Conservation (phyloP, 257 asterid species). For the Cordia subcordata region DNA sequence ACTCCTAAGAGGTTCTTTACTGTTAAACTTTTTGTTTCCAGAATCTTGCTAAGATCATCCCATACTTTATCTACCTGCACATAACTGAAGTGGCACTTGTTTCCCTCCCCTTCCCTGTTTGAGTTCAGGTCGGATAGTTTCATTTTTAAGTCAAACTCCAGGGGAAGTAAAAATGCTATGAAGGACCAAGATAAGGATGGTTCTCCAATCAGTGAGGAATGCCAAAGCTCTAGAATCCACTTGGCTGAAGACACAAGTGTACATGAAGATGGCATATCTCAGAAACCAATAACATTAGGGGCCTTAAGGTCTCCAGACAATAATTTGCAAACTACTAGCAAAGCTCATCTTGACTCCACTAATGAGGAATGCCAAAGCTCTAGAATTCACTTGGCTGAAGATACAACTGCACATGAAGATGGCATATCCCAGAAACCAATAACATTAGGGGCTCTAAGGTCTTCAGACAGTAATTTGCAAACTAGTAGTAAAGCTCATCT, state of each 20-base stretch:
- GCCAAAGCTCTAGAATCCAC: slow-evolving; percentile 18
- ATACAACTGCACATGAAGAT: slow-evolving; percentile 22
- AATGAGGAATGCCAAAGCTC: slow-evolving; percentile 18
- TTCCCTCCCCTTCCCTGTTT: slow-evolving; percentile 10
- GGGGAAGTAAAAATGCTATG: slow-evolving; percentile 35
- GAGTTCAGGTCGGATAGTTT: slow-evolving; percentile 57
- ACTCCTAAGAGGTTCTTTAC: background rate
- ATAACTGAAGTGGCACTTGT: background rate
- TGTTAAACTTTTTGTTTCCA: slow-evolving; percentile 1
- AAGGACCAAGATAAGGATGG: slow-evolving; percentile 39
- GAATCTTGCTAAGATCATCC: slow-evolving; percentile 4
- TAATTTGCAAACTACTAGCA: no score
- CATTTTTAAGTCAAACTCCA: slow-evolving; percentile 41
- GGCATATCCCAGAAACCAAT: slow-evolving; percentile 26
- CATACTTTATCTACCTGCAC: slow-evolving; percentile 2
- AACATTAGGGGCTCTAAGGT: slow-evolving; percentile 21
- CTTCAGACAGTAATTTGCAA: slow-evolving; percentile 17
- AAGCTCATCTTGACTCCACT: no score
- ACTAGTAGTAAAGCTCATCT: slow-evolving; percentile 26
- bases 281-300: slow-evolving; percentile 29
- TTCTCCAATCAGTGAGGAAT: slow-evolving; percentile 22
- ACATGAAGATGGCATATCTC: slow-evolving; percentile 22
- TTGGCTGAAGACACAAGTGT: slow-evolving; percentile 27
- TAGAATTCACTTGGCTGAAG: slow-evolving; percentile 24
- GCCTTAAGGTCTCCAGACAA: slow-evolving; percentile 21